Conservation (phyloP, 495 filamentous ascomycete genomes). For the Daldinia decipiens region DNA sequence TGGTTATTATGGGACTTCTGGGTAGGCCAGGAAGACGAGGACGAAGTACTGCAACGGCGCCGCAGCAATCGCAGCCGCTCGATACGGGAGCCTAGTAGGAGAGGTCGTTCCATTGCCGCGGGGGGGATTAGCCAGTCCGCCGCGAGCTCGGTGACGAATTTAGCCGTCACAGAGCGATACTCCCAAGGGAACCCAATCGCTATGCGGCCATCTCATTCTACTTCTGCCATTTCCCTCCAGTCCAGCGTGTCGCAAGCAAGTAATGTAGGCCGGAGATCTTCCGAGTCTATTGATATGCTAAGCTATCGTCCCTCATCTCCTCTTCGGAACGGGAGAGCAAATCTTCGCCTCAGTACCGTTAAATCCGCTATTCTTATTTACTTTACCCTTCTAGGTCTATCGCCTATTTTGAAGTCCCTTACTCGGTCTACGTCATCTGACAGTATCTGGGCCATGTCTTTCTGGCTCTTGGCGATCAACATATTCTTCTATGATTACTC, state of each 20-base stretch:
- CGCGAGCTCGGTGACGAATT: constrained; percentile 54
- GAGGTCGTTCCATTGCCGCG: constrained; percentile 34
- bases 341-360: constrained; percentile 59
- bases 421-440: constrained; percentile 89
- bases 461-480: constrained; percentile 92
- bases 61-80: constrained; percentile 47
- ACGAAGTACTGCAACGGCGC: constrained; percentile 48
- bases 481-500: constrained; percentile 98
- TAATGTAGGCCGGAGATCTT: constrained; percentile 38
- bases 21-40: constrained; percentile 69
- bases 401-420: constrained; percentile 92
- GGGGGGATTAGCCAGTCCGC: constrained; percentile 45
- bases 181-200: constrained; percentile 35
- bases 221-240: constrained; percentile 53
- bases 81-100: constrained; percentile 40
- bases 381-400: constrained; percentile 87
- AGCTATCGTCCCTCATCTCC: constrained; percentile 43
- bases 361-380: constrained; percentile 97
- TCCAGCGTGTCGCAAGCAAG: constrained; percentile 51
- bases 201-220: constrained; percentile 41
- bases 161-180: constrained; percentile 44
- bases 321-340: constrained; percentile 45
- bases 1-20: constrained; percentile 94
- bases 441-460: constrained; percentile 96
- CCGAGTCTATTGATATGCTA: constrained; percentile 36